Evolutionary conservation across 2,329 filamentous ascomycete species (phyloP).

Genomic region (Colletotrichum musae): DNA sequence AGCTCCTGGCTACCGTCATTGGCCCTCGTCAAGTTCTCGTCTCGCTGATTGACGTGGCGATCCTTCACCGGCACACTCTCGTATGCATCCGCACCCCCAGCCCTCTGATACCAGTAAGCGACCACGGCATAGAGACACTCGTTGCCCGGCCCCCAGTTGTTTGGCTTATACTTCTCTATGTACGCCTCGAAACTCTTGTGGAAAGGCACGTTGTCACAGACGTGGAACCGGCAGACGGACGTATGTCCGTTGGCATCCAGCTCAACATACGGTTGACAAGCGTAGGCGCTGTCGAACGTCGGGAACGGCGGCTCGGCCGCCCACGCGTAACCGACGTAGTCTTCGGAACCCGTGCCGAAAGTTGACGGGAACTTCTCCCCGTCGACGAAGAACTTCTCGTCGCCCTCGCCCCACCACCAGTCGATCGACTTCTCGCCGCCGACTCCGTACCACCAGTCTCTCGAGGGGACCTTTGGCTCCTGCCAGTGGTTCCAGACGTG

Average conservation of each 20-base stretch:
- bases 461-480: slow-evolving; percentile 24
- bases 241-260: slow-evolving; percentile 37
- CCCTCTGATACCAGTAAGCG: slow-evolving; percentile 37
- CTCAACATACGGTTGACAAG: slow-evolving; percentile 32
- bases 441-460: slow-evolving; percentile 38
- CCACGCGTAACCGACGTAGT: slow-evolving; percentile 38
- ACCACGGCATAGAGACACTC: slow-evolving; percentile 31
- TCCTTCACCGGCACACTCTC: slow-evolving; percentile 15
- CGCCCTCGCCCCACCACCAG: slow-evolving; percentile 39
- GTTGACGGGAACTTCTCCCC: slow-evolving; percentile 37
- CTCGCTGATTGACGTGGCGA: slow-evolving; percentile 13
- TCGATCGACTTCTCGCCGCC: slow-evolving; percentile 35
- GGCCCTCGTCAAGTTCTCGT: no score
- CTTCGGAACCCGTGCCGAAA: slow-evolving; percentile 34
- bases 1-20: not conserved
- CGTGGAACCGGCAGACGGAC: slow-evolving; percentile 36
- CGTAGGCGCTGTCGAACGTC: slow-evolving; percentile 33
- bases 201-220: slow-evolving; percentile 36
- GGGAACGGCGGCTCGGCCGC: slow-evolving; percentile 37
- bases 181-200: slow-evolving; percentile 35
- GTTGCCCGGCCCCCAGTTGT: slow-evolving; percentile 28
- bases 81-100: slow-evolving; percentile 23
- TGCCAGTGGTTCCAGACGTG: slow-evolving; percentile 37
- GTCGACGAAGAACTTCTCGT: slow-evolving; percentile 39
- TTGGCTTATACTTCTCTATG: slow-evolving; percentile 38